Conservation (phyloP, 306 rosid species). For the Gynostemma pentaphyllum region DNA sequence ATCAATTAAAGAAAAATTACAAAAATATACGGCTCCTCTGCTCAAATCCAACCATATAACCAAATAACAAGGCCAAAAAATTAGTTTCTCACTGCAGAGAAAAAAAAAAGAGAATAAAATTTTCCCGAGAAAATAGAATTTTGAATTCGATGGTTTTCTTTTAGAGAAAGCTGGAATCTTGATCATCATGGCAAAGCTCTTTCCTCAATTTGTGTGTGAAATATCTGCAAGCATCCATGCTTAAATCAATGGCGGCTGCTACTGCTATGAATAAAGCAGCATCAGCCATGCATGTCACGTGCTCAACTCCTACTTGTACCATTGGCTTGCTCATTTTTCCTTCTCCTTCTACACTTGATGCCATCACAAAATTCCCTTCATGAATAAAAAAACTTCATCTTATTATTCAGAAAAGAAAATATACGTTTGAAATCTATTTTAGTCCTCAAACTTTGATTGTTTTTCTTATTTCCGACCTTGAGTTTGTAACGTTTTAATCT, state of each 20-base stretch:
- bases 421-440: too few species aligned
- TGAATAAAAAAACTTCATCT: conserved; percentile 22
- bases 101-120: background rate
- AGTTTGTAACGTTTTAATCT: too few species aligned
- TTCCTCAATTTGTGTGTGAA: conserved; percentile 75
- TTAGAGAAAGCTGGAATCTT: conserved; percentile 17
- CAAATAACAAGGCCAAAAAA: too few species aligned
- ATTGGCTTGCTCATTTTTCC: conserved; percentile 69
- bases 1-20: background rate
- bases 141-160: background rate
- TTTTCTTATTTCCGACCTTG: too few species aligned
- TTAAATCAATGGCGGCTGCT: conserved; percentile 87
- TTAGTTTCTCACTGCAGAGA: conserved; percentile 1
- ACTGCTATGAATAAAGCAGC: conserved; percentile 82
- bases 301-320: conserved; percentile 76
- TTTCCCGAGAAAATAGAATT: background rate
- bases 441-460: too few species aligned
- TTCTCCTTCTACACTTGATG: conserved; percentile 78
- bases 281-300: conserved; percentile 90
- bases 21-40: background rate
- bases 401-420: too few species aligned
- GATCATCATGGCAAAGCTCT: conserved; percentile 72
- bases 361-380: conserved; percentile 65
- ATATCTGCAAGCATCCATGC: conserved; percentile 90
- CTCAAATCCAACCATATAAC: background rate